These are phyloP conservation scores for Russula sp. DNA, from an alignment of 768 basidiomycete species.

Conservation along the genomic window DNA sequence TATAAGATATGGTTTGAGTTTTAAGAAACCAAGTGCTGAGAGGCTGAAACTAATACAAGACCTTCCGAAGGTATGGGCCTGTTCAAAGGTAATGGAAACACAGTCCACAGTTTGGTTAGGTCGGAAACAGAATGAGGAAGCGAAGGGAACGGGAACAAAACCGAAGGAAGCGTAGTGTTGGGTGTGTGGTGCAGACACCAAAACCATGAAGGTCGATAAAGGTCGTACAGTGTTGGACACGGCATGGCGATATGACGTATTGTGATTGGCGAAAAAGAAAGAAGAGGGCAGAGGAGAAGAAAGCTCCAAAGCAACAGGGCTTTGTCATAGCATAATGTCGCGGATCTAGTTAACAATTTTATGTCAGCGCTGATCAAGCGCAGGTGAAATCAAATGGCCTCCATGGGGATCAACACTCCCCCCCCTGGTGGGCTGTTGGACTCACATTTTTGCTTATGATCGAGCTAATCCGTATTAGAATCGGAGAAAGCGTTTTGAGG, in stretches of 20 bases:
- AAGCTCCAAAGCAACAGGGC: neutral
- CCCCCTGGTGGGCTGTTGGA: slow-evolving; percentile 23
- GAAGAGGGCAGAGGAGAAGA: neutral
- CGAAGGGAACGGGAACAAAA: neutral
- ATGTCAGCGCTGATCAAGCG: slow-evolving; percentile 9
- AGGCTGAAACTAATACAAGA: neutral
- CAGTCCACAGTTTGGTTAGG: neutral
- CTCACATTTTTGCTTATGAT: slow-evolving; percentile 67
- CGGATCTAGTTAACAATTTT: slow-evolving; percentile 36
- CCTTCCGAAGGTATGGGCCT: neutral
- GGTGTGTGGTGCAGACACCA: neutral
- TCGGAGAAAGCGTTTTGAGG: slow-evolving; percentile 17
- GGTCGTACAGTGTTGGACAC: neutral
- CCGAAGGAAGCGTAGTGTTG: neutral
- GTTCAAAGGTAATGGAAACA: neutral
- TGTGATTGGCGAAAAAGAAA: neutral
- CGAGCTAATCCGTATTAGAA: slow-evolving; percentile 35
- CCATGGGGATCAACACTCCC: neutral
- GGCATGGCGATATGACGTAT: neutral
- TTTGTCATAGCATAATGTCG: slow-evolving; percentile 41
- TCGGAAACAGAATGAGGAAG: neutral
- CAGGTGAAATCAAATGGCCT: neutral
- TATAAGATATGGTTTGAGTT: neutral
- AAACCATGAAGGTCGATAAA: neutral
- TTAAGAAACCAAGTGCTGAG: slow-evolving; percentile 3